Evolutionary conservation across 2,329 filamentous ascomycete species (phyloP), one percentile per base, ranked within the genome.

Genomic region (Teratosphaeria viscida): DNA sequence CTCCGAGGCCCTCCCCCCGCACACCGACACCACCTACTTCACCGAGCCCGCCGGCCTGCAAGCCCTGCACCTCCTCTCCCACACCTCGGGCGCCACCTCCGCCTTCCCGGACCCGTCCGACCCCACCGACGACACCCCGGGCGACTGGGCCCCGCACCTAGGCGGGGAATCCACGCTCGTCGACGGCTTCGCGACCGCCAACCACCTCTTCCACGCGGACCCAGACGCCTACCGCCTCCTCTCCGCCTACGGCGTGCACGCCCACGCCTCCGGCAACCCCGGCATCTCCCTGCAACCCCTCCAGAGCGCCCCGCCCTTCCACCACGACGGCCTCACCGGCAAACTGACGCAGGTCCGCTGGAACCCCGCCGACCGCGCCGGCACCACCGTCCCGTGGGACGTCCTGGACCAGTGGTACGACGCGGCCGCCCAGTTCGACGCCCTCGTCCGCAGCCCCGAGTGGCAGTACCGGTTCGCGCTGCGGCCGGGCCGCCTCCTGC

Each of bases 21-120:
- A 99, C 74, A 97, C 92, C 1, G 94, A 99, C 75, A 97, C 85
- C 6, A 96, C 92, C 0, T 97, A 99, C 74, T 97, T 97, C 76
- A 91, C 85, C 26, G 92, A 97, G 63, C 92, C 94, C 0, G 86
- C 89, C 2, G 90, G 92, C 10, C 81, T 99, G 37, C 94, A 99
- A 73, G 85, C 94, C 29, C 95, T 99, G 74, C 94, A 99, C 71
- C 79, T 96, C 54, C 82, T 97, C 32, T 94, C 89, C 0, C 90
- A 95, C 72, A 87, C 85, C 7, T 54, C 53, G 19, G 53, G 26
- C 27, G 27, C 37, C 94, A 99, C 71, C 79, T 96, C 54, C 82
- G 97, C 32, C 92, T 89, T 0, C 90, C 94, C 72, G 87, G 85
- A 7, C 29, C 52, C 52, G 14, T 10, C 53, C 12, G 34, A 32